Conservation (phyloP, 164 flowering plant genomes). For the Chimonanthus salicifolius region DNA sequence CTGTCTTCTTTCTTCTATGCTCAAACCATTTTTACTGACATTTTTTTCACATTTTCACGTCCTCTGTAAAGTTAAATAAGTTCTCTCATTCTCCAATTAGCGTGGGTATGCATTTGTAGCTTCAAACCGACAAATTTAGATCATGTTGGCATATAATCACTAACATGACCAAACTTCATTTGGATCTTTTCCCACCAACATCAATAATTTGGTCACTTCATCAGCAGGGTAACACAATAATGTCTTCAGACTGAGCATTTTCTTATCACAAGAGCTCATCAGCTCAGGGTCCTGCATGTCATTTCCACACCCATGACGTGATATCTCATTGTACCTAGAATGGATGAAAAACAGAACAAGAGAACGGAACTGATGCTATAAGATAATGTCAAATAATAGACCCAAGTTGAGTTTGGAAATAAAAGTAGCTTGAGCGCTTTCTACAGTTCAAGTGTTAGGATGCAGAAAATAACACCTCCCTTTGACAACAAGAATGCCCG, state of each 20-base stretch:
- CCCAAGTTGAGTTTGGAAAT: neutral
- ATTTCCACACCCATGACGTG: neutral
- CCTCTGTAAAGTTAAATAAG: too few relatives aligned
- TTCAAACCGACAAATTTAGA: neutral
- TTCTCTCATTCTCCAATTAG: neutral
- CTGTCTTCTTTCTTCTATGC: too few relatives aligned
- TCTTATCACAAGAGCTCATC: neutral
- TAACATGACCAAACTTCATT: neutral
- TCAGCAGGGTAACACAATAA: neutral
- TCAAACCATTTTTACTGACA: too few relatives aligned
- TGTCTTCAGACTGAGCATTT: neutral
- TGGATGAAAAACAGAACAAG: neutral
- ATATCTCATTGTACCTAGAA: neutral
- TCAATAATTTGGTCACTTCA: too few relatives aligned
- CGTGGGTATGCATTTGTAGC: neutral
- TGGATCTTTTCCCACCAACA: neutral
- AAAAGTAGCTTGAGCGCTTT: neutral
- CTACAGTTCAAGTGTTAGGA: neutral
- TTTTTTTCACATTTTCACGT: too few relatives aligned
- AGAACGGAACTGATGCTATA: neutral
- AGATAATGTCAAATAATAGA: neutral
- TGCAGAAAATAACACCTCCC: conserved; percentile 33
- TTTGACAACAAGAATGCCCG: conserved; percentile 21
- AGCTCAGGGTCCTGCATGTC: conserved; percentile 1
- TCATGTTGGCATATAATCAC: neutral